phyloP scores from a whole-genome alignment of 2,329 filamentous ascomycete genomes.

The Orbilia ellipsospora region DNA sequence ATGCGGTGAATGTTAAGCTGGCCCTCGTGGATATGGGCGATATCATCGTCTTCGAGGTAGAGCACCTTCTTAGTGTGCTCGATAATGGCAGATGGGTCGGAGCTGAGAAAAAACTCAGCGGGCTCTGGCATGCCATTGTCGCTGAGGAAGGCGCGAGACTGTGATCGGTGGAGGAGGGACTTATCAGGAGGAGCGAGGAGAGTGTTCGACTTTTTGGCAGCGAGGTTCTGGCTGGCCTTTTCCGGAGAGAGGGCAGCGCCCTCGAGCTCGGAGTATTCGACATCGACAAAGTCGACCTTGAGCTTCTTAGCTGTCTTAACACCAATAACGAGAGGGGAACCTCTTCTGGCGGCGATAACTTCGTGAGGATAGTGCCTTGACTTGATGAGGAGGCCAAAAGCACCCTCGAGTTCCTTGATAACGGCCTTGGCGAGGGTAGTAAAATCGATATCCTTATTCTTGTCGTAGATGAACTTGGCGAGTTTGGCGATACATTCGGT shows the following conservation, averaged over 20 bases:
- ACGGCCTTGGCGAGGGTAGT: slow-evolving; percentile 96
- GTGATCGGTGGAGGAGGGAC: slow-evolving; percentile 95
- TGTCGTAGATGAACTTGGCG: slow-evolving; percentile 96
- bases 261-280: slow-evolving; percentile 90
- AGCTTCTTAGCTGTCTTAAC: slow-evolving; percentile 98
- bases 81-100: slow-evolving; percentile 96
- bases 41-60: slow-evolving; percentile 99
- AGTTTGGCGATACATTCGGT: slow-evolving; percentile 99
- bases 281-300: slow-evolving; percentile 99
- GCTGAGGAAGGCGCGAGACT: slow-evolving; percentile 98
- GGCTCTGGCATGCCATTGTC: slow-evolving; percentile 98
- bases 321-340: slow-evolving; percentile 95
- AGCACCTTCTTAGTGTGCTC: slow-evolving; percentile 99
- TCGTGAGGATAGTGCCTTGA: slow-evolving; percentile 98
- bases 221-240: slow-evolving; percentile 93
- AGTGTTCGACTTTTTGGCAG: slow-evolving; percentile 87
- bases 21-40: slow-evolving; percentile 98
- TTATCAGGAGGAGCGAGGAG: slow-evolving; percentile 89
- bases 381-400: slow-evolving; percentile 96
- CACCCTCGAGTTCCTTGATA: slow-evolving; percentile 97
- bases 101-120: slow-evolving; percentile 98
- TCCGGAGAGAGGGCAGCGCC: slow-evolving; percentile 80
- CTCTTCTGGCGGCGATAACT: slow-evolving; percentile 97
- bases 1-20: slow-evolving; percentile 98
- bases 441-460: slow-evolving; percentile 93